Evolutionary conservation across 805 yeast species (phyloP).

Genomic region (Zygoascus biomembranicola): DNA sequence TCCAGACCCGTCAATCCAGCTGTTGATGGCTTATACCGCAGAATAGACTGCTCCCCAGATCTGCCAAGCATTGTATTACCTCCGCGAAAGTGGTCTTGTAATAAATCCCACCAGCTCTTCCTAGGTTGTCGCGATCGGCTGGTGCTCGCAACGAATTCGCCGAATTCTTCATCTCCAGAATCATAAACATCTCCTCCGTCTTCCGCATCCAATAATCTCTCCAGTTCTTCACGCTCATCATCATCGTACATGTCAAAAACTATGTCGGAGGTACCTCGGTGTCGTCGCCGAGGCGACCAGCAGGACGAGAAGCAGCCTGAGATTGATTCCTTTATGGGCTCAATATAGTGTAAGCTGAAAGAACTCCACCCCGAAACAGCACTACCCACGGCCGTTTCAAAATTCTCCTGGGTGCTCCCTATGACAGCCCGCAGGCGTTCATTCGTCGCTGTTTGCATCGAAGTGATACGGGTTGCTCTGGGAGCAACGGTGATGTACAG

Average conservation of each 20-base stretch:
- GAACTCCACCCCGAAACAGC: slow-evolving; percentile 18
- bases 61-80: neutral
- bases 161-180: slow-evolving; percentile 4
- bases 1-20: slow-evolving; percentile 18
- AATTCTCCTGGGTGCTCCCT: slow-evolving; percentile 21
- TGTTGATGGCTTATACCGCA: slow-evolving; percentile 16
- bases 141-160: slow-evolving; percentile 4
- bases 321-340: slow-evolving; percentile 9
- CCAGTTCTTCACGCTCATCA: slow-evolving; percentile 21
- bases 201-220: slow-evolving; percentile 15
- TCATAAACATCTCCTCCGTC: slow-evolving; percentile 7
- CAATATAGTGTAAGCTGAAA: slow-evolving; percentile 8
- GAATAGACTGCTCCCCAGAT: neutral
- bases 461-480: no score
- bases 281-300: slow-evolving; percentile 8
- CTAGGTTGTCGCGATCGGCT: neutral
- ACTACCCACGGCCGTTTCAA: slow-evolving; percentile 20
- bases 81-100: neutral
- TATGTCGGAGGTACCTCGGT: slow-evolving; percentile 17
- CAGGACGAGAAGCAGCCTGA: slow-evolving; percentile 5
- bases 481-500: no score
- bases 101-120: neutral
- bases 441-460: slow-evolving; percentile 16
- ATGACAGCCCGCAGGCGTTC: slow-evolving; percentile 17
- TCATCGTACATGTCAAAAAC: slow-evolving; percentile 25